Percentiles rank a stretch among this genome's conserved stretches.
Conservation (phyloP, 768 basidiomycete species). For the Pisolithus marmoratus region DNA sequence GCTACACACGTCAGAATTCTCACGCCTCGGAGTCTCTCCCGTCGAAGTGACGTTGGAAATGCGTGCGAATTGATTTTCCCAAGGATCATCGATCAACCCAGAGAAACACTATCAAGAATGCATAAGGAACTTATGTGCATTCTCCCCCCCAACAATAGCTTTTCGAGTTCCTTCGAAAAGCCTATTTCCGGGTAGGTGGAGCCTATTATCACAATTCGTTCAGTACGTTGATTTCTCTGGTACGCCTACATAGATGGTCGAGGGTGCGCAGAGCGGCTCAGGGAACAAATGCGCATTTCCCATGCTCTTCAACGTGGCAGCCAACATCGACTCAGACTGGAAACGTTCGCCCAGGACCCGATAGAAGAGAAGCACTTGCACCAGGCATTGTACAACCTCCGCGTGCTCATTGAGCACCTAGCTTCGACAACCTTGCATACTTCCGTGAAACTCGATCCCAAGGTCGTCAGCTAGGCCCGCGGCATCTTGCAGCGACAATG, state of each 20-base stretch:
- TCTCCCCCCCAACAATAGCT: too few relatives aligned
- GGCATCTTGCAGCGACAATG: slow-evolving; percentile 61
- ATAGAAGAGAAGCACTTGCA: slow-evolving; percentile 58
- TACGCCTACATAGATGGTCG: slow-evolving; percentile 47
- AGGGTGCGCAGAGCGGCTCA: slow-evolving; percentile 57
- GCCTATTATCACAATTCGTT: background rate
- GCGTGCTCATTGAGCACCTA: slow-evolving; percentile 46
- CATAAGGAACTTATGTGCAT: too few relatives aligned
- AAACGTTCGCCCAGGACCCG: slow-evolving; percentile 56
- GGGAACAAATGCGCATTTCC: slow-evolving; percentile 52
- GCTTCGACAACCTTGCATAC: slow-evolving; percentile 43
- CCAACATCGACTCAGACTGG: slow-evolving; percentile 42
- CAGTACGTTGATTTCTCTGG: background rate
- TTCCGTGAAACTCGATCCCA: slow-evolving; percentile 60
- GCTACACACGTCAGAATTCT: too few relatives aligned
- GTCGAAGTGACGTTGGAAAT: too few relatives aligned
- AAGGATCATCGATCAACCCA: too few relatives aligned
- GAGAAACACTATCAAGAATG: too few relatives aligned
- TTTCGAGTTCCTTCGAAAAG: slow-evolving; percentile 46
- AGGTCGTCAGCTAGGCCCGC: slow-evolving; percentile 66
- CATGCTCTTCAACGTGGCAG: slow-evolving; percentile 50
- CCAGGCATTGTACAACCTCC: slow-evolving; percentile 40
- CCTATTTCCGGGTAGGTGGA: slow-evolving; percentile 44
- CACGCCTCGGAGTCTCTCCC: too few relatives aligned
- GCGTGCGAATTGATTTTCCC: too few relatives aligned